Evolutionary conservation across 75 land plant genomes (phyloP).

Genomic region (Pseudotsuga menziesii): DNA sequence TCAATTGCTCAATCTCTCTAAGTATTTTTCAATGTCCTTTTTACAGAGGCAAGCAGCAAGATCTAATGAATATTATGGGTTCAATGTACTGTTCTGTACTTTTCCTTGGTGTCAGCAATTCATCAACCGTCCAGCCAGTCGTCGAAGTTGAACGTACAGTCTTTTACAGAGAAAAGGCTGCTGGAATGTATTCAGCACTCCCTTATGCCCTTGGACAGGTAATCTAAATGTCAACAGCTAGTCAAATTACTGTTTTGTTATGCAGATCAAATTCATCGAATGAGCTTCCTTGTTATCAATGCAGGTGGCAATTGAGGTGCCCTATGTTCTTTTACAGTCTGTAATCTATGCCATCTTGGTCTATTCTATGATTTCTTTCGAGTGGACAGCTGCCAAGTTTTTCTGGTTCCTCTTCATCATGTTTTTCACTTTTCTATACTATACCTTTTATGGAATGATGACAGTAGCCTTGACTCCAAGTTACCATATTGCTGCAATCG

Average conservation of each 20-base stretch:
- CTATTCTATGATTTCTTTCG: slow-evolving; percentile 64
- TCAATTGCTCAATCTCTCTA: not conserved
- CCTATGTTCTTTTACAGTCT: slow-evolving; percentile 28
- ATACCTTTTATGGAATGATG: slow-evolving; percentile 92
- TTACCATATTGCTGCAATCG: slow-evolving; percentile 65
- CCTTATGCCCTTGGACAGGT: slow-evolving; percentile 93
- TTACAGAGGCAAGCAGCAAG: slow-evolving; percentile 5
- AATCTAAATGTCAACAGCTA: not conserved
- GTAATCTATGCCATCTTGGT: slow-evolving; percentile 19
- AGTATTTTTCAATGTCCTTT: not conserved
- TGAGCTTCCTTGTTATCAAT: not conserved
- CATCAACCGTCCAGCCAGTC: slow-evolving; percentile 67
- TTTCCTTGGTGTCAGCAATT: slow-evolving; percentile 68
- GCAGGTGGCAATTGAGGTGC: slow-evolving; percentile 39
- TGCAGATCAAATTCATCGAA: too few relatives aligned
- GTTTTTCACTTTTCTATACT: slow-evolving; percentile 77
- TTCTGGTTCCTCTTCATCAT: slow-evolving; percentile 70
- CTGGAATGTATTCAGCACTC: slow-evolving; percentile 79
- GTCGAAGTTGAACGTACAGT: slow-evolving; percentile 78
- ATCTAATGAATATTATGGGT: slow-evolving; percentile 59
- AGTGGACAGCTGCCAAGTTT: slow-evolving; percentile 82
- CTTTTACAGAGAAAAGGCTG: slow-evolving; percentile 81
- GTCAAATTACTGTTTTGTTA: too few relatives aligned
- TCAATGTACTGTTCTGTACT: slow-evolving; percentile 71
- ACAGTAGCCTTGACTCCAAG: slow-evolving; percentile 77